Conservation (phyloP, 164 flowering plant species). For the Magnolia kwangsiensis region DNA sequence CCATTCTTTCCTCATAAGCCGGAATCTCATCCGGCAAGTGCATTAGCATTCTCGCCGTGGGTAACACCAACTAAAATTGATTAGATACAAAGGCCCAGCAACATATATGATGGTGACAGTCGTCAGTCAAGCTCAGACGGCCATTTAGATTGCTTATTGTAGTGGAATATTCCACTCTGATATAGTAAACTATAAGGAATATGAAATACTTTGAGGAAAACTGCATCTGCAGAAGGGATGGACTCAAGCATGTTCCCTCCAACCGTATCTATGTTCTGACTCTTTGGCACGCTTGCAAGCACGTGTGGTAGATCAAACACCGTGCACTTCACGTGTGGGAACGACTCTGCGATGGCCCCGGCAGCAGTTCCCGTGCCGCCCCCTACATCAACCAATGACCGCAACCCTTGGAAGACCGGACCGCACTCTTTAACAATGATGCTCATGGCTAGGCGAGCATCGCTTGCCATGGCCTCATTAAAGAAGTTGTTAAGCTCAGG, state of each 20-base stretch:
- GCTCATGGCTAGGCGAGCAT: slow-evolving; percentile 21
- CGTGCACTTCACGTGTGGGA: slow-evolving; percentile 26
- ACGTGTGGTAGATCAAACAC: slow-evolving; percentile 43
- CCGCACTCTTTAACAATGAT: slow-evolving; percentile 20
- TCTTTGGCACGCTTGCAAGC: slow-evolving; percentile 16
- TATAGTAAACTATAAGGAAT: too few relatives aligned
- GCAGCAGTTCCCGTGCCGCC: slow-evolving; percentile 38
- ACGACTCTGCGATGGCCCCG: slow-evolving; percentile 26
- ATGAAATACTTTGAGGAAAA: slow-evolving; percentile 19
- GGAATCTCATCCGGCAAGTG: too few relatives aligned
- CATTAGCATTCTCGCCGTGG: too few relatives aligned
- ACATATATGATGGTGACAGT: too few relatives aligned
- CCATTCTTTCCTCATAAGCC: too few relatives aligned
- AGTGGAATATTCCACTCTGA: too few relatives aligned
- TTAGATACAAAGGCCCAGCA: too few relatives aligned
- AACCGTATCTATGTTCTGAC: slow-evolving; percentile 15
- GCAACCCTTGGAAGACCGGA: slow-evolving; percentile 25
- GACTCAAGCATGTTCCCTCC: slow-evolving; percentile 34
- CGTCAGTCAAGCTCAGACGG: too few relatives aligned
- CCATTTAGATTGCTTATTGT: too few relatives aligned
- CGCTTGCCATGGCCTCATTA: slow-evolving; percentile 44
- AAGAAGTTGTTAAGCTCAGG: slow-evolving; percentile 14
- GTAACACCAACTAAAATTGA: too few relatives aligned
- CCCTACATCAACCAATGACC: slow-evolving; percentile 34
- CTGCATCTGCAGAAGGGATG: slow-evolving; percentile 29